These are phyloP conservation scores for Penicillium hesseltinei DNA, from an alignment of 2,329 filamentous ascomycete species.

Conservation along the genomic window DNA sequence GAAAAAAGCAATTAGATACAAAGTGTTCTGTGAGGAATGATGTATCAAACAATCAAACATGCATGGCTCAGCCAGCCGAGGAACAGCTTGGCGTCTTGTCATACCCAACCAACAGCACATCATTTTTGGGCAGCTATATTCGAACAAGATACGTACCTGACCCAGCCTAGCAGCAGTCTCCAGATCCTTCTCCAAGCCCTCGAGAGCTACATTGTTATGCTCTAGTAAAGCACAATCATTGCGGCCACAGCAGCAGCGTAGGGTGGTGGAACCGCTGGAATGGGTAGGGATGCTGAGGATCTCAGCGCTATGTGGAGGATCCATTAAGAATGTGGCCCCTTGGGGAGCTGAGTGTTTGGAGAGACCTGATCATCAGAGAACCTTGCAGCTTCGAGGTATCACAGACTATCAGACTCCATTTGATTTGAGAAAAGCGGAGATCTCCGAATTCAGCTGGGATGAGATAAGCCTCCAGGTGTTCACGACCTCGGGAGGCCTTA, in stretches of 20 bases:
- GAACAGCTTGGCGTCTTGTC: constrained; percentile 2
- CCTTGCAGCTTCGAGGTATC: constrained; percentile 6
- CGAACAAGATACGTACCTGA: constrained; percentile 66
- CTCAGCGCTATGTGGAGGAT: constrained; percentile 27
- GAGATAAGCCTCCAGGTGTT: constrained; percentile 4
- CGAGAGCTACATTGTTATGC: constrained; percentile 75
- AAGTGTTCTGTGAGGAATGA: constrained; percentile 17
- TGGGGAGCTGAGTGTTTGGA: constrained; percentile 21
- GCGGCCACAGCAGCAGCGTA: constrained; percentile 80
- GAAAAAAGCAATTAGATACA: constrained; percentile 9
- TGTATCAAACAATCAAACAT: constrained; percentile 21
- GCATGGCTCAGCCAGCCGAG: constrained; percentile 19
- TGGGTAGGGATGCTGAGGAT: constrained; percentile 36
- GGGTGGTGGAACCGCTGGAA: constrained; percentile 25
- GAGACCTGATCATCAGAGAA: constrained; percentile 8
- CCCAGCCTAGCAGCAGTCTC: constrained; percentile 82
- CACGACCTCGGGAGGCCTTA: background rate
- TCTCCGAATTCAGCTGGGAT: constrained; percentile 1
- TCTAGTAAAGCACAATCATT: constrained; percentile 74
- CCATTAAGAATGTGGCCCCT: constrained; percentile 36
- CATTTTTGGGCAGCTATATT: constrained; percentile 4
- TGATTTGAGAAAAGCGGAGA: constrained; percentile 10
- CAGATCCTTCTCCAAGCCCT: constrained; percentile 83
- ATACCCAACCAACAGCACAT: constrained; percentile 7
- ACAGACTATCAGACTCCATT: constrained; percentile 1